Evolutionary conservation across 257 asterid species (phyloP).

Genomic region (Cruciata laevipes): DNA sequence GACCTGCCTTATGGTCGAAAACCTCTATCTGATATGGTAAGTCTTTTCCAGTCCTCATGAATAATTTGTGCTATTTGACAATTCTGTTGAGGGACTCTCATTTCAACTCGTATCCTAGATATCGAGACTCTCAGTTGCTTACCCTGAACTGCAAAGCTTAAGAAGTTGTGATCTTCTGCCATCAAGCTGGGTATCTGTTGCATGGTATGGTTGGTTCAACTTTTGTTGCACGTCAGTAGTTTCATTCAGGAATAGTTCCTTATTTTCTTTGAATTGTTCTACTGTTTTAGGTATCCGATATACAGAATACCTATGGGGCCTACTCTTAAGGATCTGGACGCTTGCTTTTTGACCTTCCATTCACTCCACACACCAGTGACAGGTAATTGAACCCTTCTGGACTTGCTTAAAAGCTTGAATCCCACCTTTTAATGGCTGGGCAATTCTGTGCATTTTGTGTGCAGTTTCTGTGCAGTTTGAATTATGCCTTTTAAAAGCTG

Average conservation of each 20-base stretch:
- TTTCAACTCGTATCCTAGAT: conserved; percentile 38
- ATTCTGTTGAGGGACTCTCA: not conserved
- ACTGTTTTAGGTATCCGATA: conserved; percentile 75
- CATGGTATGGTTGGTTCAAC: conserved; percentile 46
- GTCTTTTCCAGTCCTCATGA: conserved; percentile 3
- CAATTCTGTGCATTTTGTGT: too few relatives aligned
- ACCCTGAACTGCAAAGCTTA: conserved; percentile 66
- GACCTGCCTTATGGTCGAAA: conserved; percentile 73
- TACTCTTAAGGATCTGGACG: conserved; percentile 79
- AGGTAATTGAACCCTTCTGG: conserved; percentile 33
- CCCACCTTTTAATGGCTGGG: not conserved
- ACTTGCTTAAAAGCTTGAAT: not conserved
- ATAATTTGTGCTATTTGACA: not conserved
- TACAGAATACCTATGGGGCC: conserved; percentile 93
- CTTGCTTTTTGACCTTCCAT: conserved; percentile 89
- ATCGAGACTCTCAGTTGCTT: conserved; percentile 51
- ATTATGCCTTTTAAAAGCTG: too few relatives aligned
- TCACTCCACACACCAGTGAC: conserved; percentile 71
- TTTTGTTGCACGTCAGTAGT: not conserved
- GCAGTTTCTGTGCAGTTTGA: too few relatives aligned
- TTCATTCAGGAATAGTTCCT: not conserved
- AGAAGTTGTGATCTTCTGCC: conserved; percentile 81
- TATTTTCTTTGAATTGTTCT: not conserved
- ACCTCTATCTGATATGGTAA: conserved; percentile 63
- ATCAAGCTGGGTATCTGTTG: conserved; percentile 94